Evolutionary conservation across 768 basidiomycete species (phyloP).

Genomic region (Peribolospora kevripleyi): DNA sequence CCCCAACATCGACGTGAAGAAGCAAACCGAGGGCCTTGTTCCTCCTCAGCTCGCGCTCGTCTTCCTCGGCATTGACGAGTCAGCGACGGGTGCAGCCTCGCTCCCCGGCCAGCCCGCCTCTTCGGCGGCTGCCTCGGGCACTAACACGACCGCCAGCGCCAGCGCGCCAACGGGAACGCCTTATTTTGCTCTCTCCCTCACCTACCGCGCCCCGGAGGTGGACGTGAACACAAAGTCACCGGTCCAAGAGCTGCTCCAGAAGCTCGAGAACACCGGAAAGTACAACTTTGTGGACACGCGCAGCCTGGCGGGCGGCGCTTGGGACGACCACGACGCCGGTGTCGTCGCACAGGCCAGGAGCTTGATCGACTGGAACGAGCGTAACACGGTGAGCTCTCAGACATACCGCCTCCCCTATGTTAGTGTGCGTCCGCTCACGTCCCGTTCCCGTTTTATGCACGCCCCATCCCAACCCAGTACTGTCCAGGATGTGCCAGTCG

Average conservation of each 20-base stretch:
- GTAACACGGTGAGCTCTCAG: slow-evolving; percentile 41
- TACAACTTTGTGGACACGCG: slow-evolving; percentile 45
- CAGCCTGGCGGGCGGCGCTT: slow-evolving; percentile 29
- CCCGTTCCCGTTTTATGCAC: background rate
- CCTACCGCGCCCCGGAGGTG: slow-evolving; percentile 20
- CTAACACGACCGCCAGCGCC: slow-evolving; percentile 30
- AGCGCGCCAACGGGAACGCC: slow-evolving; percentile 36
- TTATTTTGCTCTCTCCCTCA: slow-evolving; percentile 61
- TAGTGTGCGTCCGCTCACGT: background rate
- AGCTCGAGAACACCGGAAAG: slow-evolving; percentile 17
- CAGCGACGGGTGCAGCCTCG: slow-evolving; percentile 24
- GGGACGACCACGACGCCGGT: slow-evolving; percentile 38
- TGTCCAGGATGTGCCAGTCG: slow-evolving; percentile 67
- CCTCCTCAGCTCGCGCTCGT: slow-evolving; percentile 25
- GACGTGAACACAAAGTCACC: background rate
- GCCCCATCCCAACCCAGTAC: slow-evolving; percentile 29
- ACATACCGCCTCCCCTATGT: background rate
- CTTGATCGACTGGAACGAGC: slow-evolving; percentile 75
- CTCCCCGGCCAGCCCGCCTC: slow-evolving; percentile 25
- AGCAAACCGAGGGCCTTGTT: background rate
- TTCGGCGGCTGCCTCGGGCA: slow-evolving; percentile 34
- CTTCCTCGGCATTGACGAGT: slow-evolving; percentile 57
- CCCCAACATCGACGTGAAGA: background rate
- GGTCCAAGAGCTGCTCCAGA: slow-evolving; percentile 11
- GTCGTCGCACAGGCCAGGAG: slow-evolving; percentile 55